Evolutionary conservation across 257 asterid species (phyloP), one percentile per base, ranked within the genome.

Genomic region (Agastache rugosa): DNA sequence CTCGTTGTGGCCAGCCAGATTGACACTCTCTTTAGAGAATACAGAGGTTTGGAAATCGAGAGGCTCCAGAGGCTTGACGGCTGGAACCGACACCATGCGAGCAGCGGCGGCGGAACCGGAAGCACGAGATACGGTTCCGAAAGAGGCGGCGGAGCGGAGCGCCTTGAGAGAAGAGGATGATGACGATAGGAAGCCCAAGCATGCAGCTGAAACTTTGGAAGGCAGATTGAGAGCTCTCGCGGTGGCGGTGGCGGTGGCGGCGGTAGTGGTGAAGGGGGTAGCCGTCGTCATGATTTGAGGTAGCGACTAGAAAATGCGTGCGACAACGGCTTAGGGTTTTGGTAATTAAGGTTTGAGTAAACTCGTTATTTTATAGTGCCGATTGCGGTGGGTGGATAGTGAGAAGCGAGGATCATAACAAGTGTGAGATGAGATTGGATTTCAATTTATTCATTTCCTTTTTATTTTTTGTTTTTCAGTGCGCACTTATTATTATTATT

Each of bases 1-100:
- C 97, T 91, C 98, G 3, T 91, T 96, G 76, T 87, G 85, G 27
- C 98, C 96, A 54, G 96, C 96, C 37, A 93, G 94, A 72, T 87
- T 88, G 72, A 90, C 72, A 64, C 87, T 88, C 89, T 93, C 98
- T 45, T 93, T 93, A 1, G 88, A 82, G 84, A 93, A 93, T 4
- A 93, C 89, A 15, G 89, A 81, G 23, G 97, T 87, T 39, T 91
- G 91, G 75, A 93, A 93, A 84, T 93, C 97, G 9, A 86, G 88
- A 10, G 89, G 75, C 69, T 75, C 72, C 3, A 71, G 90, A 14
- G 88, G 75, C 71, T 76, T 83, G 11, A 90, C 67, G 29, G 89
- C 11, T 19, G 93, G 84, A 0, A 77, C 75, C 0, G 98, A 79
- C 3, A 93, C 96, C 96, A 85, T 86, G 19, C 84, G 83, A 73